Conservation (phyloP, 345 rosid species). For the Sisymbrium irio region DNA sequence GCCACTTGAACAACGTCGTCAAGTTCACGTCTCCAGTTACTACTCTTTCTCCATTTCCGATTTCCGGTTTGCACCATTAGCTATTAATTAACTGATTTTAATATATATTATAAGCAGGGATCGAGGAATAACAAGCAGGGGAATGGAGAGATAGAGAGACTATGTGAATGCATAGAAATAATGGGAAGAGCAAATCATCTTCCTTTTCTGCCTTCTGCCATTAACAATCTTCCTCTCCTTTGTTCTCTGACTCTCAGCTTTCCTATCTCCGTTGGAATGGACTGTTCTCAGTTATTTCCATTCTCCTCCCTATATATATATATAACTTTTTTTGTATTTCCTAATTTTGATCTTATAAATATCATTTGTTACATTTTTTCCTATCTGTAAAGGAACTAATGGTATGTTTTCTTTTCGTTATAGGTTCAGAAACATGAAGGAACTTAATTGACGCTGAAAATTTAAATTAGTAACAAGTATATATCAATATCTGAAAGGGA, state of each 20-base stretch:
- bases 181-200: slow-evolving; percentile 33
- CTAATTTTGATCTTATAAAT: neutral
- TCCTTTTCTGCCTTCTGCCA: slow-evolving; percentile 20
- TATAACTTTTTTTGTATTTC: neutral
- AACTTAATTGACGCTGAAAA: neutral
- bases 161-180: slow-evolving; percentile 44
- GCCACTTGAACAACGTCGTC: slow-evolving; percentile 33
- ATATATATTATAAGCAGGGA: slow-evolving; percentile 1
- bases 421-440: slow-evolving; percentile 26
- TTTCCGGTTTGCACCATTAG: neutral
- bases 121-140: neutral
- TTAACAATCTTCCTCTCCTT: slow-evolving; percentile 29
- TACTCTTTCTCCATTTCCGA: neutral
- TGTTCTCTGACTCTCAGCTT: slow-evolving; percentile 44
- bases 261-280: slow-evolving; percentile 42
- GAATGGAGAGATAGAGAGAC: slow-evolving; percentile 12
- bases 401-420: neutral
- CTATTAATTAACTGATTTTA: neutral
- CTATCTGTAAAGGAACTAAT: neutral
- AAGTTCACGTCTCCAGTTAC: slow-evolving; percentile 26
- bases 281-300: slow-evolving; percentile 37
- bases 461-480: neutral
- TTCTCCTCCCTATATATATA: neutral
- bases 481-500: neutral
- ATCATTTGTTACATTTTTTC: neutral